Evolutionary conservation across 345 rosid genomes (phyloP), one percentile per base, ranked within the genome.

Genomic region (Ailanthus altissimus): DNA sequence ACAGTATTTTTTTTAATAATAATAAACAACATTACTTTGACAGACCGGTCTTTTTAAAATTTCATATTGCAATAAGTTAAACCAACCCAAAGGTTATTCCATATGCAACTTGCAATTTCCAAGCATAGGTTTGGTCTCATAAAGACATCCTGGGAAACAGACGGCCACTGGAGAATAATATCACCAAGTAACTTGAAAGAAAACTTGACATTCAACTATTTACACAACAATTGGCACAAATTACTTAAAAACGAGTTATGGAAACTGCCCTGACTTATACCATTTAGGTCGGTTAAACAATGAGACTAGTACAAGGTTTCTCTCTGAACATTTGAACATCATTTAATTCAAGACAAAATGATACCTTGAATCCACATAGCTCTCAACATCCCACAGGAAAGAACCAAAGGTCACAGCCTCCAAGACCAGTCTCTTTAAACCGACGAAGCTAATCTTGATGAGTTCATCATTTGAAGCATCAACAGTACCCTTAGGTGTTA

Each of bases 391-490:
- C 98, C 99, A 96, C 1, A 96, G 95, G 80, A 96, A 96, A 46
- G 99, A 94, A 57, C 99, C 99, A 58, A 96, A 96, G 40, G 97
- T 91, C 40, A 96, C 95, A 6, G 98, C 99, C 83, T 96, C 99
- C 86, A 96, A 77, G 65, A 92, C 94, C n/a, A 96, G 95, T 77
- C 93, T 91, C 89, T 88, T 89, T 90, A 96, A 81, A 61, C 95
- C 93, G 64, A 88, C 92, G 42, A 94, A 94, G 88, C 97, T 96
- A 74, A 94, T 92, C 85, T 85, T 88, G 75, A 96, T 86, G 32
- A 75, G 88, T 26, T 92, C 94, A 59, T 91, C 94, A 56, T 86
- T 85, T 0, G 97, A 91, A 78, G 97, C 81, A 87, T 94, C 97
- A 12, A 90, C 86, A 0, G 89, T 87, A 5, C 94, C 95, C 68